These are phyloP conservation scores for Ophiostoma ips DNA, from an alignment of 2,329 filamentous ascomycete genomes.

Conservation along the genomic window DNA sequence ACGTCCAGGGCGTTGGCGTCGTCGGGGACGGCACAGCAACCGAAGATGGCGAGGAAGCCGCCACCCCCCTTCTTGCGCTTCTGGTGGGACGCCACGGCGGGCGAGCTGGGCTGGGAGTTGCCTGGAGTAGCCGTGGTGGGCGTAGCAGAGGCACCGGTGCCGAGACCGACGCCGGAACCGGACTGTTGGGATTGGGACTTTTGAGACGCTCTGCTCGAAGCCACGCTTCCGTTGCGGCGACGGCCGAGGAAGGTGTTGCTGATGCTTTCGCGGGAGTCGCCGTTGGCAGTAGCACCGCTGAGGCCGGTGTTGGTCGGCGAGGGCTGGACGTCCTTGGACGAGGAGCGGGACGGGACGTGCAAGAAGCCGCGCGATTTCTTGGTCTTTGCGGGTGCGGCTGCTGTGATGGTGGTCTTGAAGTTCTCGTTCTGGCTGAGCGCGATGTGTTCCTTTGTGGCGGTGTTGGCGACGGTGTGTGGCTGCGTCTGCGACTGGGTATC, in stretches of 20 bases:
- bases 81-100: slow-evolving; percentile 28
- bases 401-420: slow-evolving; percentile 7
- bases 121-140: slow-evolving; percentile 35
- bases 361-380: slow-evolving; percentile 41
- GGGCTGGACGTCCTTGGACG: slow-evolving; percentile 45
- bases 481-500: slow-evolving; percentile 23
- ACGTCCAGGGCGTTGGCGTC: slow-evolving; percentile 39
- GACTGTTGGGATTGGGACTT: neutral
- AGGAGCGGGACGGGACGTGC: slow-evolving; percentile 47
- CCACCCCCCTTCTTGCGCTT: slow-evolving; percentile 41
- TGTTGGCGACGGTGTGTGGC: slow-evolving; percentile 20
- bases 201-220: neutral
- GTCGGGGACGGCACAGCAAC: slow-evolving; percentile 53
- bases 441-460: slow-evolving; percentile 31
- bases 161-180: neutral
- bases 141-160: slow-evolving; percentile 21
- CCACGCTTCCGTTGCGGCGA: slow-evolving; percentile 50
- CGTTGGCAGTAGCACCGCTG: slow-evolving; percentile 41
- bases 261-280: slow-evolving; percentile 47
- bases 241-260: slow-evolving; percentile 49
- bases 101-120: slow-evolving; percentile 38
- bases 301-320: slow-evolving; percentile 46
- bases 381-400: neutral
- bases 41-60: slow-evolving; percentile 42
- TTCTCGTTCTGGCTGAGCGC: slow-evolving; percentile 27